These are phyloP conservation scores for Calonectria pseudoreteaudii DNA, from an alignment of 2,329 filamentous ascomycete genomes.

Conservation along the genomic window DNA sequence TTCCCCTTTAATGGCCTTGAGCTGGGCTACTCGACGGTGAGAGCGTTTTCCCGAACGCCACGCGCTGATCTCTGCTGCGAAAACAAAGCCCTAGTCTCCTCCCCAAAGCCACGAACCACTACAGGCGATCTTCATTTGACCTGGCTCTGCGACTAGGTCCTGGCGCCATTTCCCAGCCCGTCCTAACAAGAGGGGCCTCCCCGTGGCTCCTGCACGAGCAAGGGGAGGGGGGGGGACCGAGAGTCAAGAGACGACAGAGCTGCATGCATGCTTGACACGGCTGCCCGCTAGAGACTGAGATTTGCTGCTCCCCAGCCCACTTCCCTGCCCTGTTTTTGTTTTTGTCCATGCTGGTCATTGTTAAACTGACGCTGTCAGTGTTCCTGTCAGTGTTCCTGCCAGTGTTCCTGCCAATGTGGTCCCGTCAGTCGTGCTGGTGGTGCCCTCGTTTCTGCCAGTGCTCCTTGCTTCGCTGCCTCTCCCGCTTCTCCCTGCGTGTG, in stretches of 20 bases:
- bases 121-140: slow-evolving; percentile 17
- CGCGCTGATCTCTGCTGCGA: slow-evolving; percentile 17
- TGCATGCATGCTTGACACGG: slow-evolving; percentile 2
- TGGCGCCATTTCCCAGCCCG: slow-evolving; percentile 5
- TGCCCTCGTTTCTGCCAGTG: background rate
- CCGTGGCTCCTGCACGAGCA: slow-evolving; percentile 13
- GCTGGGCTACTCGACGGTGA: slow-evolving; percentile 3
- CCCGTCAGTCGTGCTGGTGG: background rate
- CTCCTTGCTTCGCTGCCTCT: background rate
- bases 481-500: background rate
- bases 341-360: background rate
- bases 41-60: slow-evolving; percentile 15
- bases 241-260: slow-evolving; percentile 7
- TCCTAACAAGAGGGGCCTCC: background rate
- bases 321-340: background rate
- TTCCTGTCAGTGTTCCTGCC: background rate
- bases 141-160: slow-evolving; percentile 14
- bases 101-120: slow-evolving; percentile 3
- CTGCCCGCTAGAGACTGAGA: slow-evolving; percentile 1
- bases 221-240: background rate
- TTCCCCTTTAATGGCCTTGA: background rate
- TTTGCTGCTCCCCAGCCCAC: slow-evolving; percentile 2
- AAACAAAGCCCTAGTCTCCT: slow-evolving; percentile 1
- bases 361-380: background rate
- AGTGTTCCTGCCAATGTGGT: background rate